phyloP scores from a whole-genome alignment of 1,139 yeast species.

The Komagataea norvegica region DNA sequence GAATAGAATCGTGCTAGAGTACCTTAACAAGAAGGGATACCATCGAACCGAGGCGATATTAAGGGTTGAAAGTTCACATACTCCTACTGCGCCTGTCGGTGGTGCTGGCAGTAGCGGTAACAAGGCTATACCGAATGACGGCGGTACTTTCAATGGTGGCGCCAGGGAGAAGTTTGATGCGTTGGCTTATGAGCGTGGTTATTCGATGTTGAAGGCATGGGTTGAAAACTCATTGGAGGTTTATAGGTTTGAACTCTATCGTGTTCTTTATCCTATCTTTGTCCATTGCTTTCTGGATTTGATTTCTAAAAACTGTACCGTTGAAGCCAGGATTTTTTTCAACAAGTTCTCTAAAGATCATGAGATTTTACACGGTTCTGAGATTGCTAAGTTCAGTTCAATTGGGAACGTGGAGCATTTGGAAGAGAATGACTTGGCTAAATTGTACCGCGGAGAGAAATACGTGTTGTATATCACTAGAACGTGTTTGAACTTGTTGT shows the following conservation, averaged over 20 bases:
- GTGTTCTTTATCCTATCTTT: conserved; percentile 84
- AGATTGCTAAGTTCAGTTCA: conserved; percentile 65
- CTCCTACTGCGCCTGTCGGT: conserved; percentile 43
- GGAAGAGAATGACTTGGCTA: conserved; percentile 75
- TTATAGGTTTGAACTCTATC: conserved; percentile 82
- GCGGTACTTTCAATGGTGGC: neutral
- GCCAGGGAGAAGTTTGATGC: conserved; percentile 45
- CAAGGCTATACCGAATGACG: conserved; percentile 23
- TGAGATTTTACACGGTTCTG: conserved; percentile 70
- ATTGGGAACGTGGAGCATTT: conserved; percentile 78
- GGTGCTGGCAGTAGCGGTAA: conserved; percentile 1
- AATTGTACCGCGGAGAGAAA: conserved; percentile 65
- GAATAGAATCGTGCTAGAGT: conserved; percentile 86
- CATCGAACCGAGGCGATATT: conserved; percentile 92
- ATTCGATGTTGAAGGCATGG: conserved; percentile 79
- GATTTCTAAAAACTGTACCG: conserved; percentile 54
- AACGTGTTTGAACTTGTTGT: conserved; percentile 76
- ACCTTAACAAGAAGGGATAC: conserved; percentile 88
- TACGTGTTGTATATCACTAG: conserved; percentile 75
- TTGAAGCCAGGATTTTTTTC: conserved; percentile 68
- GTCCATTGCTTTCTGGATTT: conserved; percentile 83
- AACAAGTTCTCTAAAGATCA: conserved; percentile 75
- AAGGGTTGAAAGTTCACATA: conserved; percentile 78
- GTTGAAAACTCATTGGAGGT: conserved; percentile 87
- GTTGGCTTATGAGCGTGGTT: conserved; percentile 70